These are phyloP conservation scores for Verbena officinalis DNA, from an alignment of 257 asterid species.

Conservation along the genomic window DNA sequence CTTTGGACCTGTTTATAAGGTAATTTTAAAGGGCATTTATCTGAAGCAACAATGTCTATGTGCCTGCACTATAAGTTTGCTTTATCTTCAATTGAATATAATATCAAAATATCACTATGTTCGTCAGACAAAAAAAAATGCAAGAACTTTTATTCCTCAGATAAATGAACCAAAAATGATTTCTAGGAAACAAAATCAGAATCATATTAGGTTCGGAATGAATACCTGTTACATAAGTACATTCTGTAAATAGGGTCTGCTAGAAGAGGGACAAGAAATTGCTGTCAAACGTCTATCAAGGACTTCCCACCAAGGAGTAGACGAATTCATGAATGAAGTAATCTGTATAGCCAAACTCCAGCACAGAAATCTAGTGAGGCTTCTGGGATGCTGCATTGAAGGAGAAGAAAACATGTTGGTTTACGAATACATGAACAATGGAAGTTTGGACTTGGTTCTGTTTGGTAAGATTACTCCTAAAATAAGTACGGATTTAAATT, in stretches of 20 bases:
- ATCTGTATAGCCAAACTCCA: slow-evolving; percentile 43
- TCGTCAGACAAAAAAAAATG: too few relatives aligned
- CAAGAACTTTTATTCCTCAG: too few relatives aligned
- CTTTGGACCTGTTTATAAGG: slow-evolving; percentile 38
- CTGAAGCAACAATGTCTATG: background rate
- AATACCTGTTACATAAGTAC: background rate
- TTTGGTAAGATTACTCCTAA: slow-evolving; percentile 37
- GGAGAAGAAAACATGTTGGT: slow-evolving; percentile 45
- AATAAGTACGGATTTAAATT: background rate
- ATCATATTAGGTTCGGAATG: background rate
- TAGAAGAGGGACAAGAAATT: slow-evolving; percentile 34
- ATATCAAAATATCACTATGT: too few relatives aligned
- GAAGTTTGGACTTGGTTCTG: slow-evolving; percentile 39
- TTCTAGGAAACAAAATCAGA: too few relatives aligned
- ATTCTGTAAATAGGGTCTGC: slow-evolving; percentile 27
- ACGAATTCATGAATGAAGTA: slow-evolving; percentile 48
- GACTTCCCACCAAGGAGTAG: slow-evolving; percentile 38
- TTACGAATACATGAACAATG: slow-evolving; percentile 44
- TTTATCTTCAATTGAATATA: too few relatives aligned
- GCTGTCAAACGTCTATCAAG: slow-evolving; percentile 46
- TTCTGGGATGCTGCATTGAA: slow-evolving; percentile 46
- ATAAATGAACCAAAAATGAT: too few relatives aligned
- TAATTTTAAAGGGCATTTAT: background rate
- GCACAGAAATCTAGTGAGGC: slow-evolving; percentile 49
- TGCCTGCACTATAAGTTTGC: background rate